Evolutionary conservation across 2,329 filamentous ascomycete species (phyloP), one percentile per base, ranked within the genome.

Genomic region (Phyllosticta citrichinensis): DNA sequence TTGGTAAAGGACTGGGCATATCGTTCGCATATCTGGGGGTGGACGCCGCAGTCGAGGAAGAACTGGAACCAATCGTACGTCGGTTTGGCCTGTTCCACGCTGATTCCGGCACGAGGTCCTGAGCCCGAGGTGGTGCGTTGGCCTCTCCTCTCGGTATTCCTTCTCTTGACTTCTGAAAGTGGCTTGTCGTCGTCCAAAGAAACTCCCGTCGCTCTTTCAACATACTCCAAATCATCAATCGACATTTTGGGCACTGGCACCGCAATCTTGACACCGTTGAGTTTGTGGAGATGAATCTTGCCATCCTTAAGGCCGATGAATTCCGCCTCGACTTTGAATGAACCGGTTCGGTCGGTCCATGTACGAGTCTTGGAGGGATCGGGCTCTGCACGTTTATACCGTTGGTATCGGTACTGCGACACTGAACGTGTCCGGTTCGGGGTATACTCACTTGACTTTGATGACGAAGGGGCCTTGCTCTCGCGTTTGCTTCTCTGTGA

Each of bases 51-150:
- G 64, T 87, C 86, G 51, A 99, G 78, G 80, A 99, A 99, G 77
- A 99, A 97, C 71, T 97, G 91, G 70, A 99, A 99, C 94, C 94
- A 99, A 73, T 99, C 94, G 72, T 97, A 96, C 55, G 94, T 87
- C 0, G 88, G 80, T 73, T 86, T 87, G 22, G 58, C 33, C 69
- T 81, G 79, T 65, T 87, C 81, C 33, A 91, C 77, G 1, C 81
- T 81, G n/a, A 83, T 86, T 12, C 87, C 87, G 9, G 82, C 78
- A 56, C 63, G 66, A 61, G 62, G 56, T 68, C 70, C 62, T 64
- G 69, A 66, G 1, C 81, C 83, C 72, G 86, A 89, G 14, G 40
- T n/a, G 56, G 70, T 69, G 47, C 74, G 71, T 52, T 70, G 64
- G 35, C 17, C 24, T 1, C 56, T 33, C 17, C 40, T 52, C 52